Base-by-base conservation (phyloP, 257 asterid genomes). In the Marsdenia floribunda region DNA sequence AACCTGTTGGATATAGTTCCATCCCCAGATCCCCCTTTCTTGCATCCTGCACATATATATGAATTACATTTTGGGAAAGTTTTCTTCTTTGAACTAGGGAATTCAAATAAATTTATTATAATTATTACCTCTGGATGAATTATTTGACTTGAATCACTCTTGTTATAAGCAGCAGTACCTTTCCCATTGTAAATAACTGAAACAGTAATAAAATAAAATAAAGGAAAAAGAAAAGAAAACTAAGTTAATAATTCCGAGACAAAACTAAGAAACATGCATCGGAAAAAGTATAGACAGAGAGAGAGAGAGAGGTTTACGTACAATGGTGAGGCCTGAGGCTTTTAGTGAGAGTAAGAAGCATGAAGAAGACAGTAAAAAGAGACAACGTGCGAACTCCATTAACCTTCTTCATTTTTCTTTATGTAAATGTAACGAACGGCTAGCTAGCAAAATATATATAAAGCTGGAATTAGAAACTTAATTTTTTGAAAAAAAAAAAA, bases 1-100 rank as follows among this genome's bases (percentile, higher is more conserved):
- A 93, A 69, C 98, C 98, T 58, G 93, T 93, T 64, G 96, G 97
- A 67, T 86, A 87, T 35, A 91, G 76, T 83, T 87, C 96, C 94
- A 91, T 91, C 66, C 90, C 93, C 49, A 88, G 29, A 44, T 44
- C 21, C 4, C 76, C 79, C 70, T 73, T 77, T 5, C 33, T 22
- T 54, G 78, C 93, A 92, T 53, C 59, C 59, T 53, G 59, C 16
- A 49, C 18, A 49, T 49, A 49, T 44, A 8, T 44, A 8, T 44
- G 12, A 6, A 8, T 44, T 29, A 29, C 33, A 29, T 29, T 29
- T 29, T 29, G 33, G 33, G 33, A 29, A 29, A 29, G 33, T 29
- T 29, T 29, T 29, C 33, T 29, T 29, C 1, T 29, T 29, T 29
- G 1, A 8, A 44, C 47, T 44, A 7, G 47, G 47, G 47, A 44